Conservation (phyloP, 257 asterid species). For the Lantana camara region DNA sequence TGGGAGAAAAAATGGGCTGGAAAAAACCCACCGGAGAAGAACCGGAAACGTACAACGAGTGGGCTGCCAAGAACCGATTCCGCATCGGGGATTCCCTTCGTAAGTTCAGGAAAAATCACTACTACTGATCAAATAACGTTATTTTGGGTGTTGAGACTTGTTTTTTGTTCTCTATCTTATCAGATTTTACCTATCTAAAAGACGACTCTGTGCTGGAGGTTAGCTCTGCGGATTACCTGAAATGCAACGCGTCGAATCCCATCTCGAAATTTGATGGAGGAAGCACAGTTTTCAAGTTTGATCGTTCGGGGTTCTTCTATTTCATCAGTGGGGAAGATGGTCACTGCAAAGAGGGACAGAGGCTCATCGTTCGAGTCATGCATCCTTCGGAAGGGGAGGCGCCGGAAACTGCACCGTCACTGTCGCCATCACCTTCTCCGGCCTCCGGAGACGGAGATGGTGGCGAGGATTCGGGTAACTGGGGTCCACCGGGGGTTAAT, state of each 20-base stretch:
- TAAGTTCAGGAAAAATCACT: slow-evolving; percentile 29
- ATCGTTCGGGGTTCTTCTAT: slow-evolving; percentile 55
- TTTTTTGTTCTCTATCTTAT: not conserved
- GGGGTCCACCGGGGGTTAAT: slow-evolving; percentile 31
- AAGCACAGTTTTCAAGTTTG: slow-evolving; percentile 46
- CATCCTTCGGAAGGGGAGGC: slow-evolving; percentile 46
- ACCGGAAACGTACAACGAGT: slow-evolving; percentile 63
- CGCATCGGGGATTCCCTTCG: slow-evolving; percentile 65
- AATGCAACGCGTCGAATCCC: slow-evolving; percentile 58
- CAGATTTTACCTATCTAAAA: slow-evolving; percentile 63
- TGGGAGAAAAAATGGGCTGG: slow-evolving; percentile 67
- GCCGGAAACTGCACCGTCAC: slow-evolving; percentile 40
- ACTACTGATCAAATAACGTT: no score
- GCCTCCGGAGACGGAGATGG: slow-evolving; percentile 20
- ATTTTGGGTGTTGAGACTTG: not conserved
- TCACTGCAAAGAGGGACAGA: slow-evolving; percentile 66
- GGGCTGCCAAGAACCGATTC: slow-evolving; percentile 78
- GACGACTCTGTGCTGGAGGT: slow-evolving; percentile 80
- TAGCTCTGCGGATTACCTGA: slow-evolving; percentile 44
- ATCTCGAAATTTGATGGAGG: slow-evolving; percentile 55
- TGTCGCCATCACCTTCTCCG: no score
- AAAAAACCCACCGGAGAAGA: slow-evolving; percentile 56
- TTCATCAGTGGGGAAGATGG: slow-evolving; percentile 72
- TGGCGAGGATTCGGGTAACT: slow-evolving; percentile 21
- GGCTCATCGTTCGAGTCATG: slow-evolving; percentile 64